Conservation (phyloP, 2,329 filamentous ascomycete genomes). For the Aspergillus neotritici region DNA sequence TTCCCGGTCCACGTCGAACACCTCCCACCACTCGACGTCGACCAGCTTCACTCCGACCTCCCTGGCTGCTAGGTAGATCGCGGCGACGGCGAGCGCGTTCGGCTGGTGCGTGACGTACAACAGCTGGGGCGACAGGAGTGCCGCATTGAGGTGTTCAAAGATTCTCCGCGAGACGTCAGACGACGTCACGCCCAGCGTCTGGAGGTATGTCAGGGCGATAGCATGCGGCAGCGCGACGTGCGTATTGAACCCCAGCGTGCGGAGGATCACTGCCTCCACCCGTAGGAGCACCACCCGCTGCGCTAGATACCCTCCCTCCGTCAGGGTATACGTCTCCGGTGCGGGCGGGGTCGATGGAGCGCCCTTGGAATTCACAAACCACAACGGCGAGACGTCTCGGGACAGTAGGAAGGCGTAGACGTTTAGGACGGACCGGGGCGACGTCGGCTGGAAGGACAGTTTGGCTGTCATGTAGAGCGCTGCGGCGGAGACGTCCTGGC, state of each 20-base stretch:
- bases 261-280: conserved; percentile 73
- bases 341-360: conserved; percentile 30
- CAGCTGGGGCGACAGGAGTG: conserved; percentile 78
- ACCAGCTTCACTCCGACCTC: conserved; percentile 74
- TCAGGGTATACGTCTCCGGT: conserved; percentile 60
- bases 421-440: conserved; percentile 74
- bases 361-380: conserved; percentile 33
- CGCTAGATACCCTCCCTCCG: conserved; percentile 65
- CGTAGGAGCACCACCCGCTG: conserved; percentile 61
- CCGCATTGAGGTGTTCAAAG: conserved; percentile 77
- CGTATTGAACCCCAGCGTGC: conserved; percentile 71
- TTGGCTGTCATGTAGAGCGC: conserved; percentile 77
- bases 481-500: conserved; percentile 73
- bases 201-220: conserved; percentile 84
- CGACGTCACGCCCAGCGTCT: conserved; percentile 68
- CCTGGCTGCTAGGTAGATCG: conserved; percentile 81
- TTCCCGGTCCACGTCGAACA: conserved; percentile 92
- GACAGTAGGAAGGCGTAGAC: conserved; percentile 78
- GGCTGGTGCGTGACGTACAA: conserved; percentile 92
- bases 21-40: conserved; percentile 90
- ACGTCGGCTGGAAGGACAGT: conserved; percentile 68
- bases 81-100: conserved; percentile 73
- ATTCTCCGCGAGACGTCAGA: conserved; percentile 58
- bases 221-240: conserved; percentile 82
- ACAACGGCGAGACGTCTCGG: conserved; percentile 49